Percentiles rank a stretch among this genome's conserved stretches.
These are phyloP conservation scores for Sclerotinia minor DNA, from an alignment of 2,329 filamentous ascomycete genomes.

Conservation along the genomic window DNA sequence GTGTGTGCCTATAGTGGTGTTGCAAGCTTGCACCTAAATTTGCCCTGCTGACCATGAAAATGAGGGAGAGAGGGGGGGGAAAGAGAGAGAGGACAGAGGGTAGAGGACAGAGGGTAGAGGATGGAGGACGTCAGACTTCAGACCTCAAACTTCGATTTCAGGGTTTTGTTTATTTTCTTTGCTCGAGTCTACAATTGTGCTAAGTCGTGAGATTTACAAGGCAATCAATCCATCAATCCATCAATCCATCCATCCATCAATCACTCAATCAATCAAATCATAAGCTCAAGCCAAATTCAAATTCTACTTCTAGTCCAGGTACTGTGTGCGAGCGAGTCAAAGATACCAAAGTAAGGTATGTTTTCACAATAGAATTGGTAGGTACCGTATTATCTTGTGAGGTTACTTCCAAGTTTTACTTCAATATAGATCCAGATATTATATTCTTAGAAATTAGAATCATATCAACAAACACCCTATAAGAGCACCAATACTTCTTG, in stretches of 20 bases:
- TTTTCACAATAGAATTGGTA: not conserved
- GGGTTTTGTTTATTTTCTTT: not conserved
- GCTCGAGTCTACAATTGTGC: not conserved
- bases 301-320: too few relatives aligned
- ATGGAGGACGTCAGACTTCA: not conserved
- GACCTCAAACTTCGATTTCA: not conserved
- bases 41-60: conserved; percentile 21
- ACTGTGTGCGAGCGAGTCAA: not conserved
- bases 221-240: too few relatives aligned
- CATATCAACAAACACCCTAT: not conserved
- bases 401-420: not conserved
- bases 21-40: conserved; percentile 7
- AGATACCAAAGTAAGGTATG: not conserved
- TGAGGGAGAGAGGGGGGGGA: too few relatives aligned
- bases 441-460: not conserved
- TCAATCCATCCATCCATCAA: too few relatives aligned
- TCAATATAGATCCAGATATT: not conserved
- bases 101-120: too few relatives aligned
- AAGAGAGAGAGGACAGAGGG: not conserved
- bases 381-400: not conserved
- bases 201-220: not conserved
- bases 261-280: too few relatives aligned
- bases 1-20: not conserved
- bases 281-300: not conserved
- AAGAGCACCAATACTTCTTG: not conserved